Base-by-base conservation (phyloP, 768 basidiomycete genomes). In the Tricholoma sp. region DNA sequence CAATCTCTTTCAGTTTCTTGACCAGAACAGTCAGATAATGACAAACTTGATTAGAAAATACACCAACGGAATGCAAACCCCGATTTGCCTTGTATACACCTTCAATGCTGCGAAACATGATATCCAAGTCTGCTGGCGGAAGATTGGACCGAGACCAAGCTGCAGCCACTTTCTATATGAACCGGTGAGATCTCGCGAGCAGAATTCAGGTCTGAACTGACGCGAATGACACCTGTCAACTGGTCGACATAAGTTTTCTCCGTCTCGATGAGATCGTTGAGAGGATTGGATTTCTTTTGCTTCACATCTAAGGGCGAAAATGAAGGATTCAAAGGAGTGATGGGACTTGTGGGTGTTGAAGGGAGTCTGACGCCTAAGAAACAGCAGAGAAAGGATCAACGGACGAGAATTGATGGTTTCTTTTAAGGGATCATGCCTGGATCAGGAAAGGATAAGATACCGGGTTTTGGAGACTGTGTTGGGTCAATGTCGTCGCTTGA, bases 121-220 rank as follows among this genome's bases (percentile, higher is more conserved):
- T 72, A 71, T 99, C 97, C 29, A 99, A 80, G 62, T 91, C 88
- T 7, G 83, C 83, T 14, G 97, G 97, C 16, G 97, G 97, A 37
- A 99, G 86, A 70, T 98, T 98, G 39, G 86, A 83, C 41, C 94
- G 79, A 9, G 95, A 97, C 97, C 97, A 99, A 50, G 97, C 97
- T n/a, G 88, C 87, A 9, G 97, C 97, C 4, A 97, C 90, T 83
- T 90, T 93, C 94, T 98, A 68, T 21, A 62, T 41, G 39, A 50
- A 21, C 61, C 29, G 50, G 57, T 56, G 12, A 50, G 57, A 67
- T 55, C 21, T 59, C 37, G 41, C 58, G 54, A 50, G 34, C 54
- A 45, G 35, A 31, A 27, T 41, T 3, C 47, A 59, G 21, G 56
- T 57, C 32, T 21, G 41, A 27, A 67, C 91, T 57, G 69, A 94